These are phyloP conservation scores for Ramaria sp. DNA, from an alignment of 768 basidiomycete species.

Conservation along the genomic window DNA sequence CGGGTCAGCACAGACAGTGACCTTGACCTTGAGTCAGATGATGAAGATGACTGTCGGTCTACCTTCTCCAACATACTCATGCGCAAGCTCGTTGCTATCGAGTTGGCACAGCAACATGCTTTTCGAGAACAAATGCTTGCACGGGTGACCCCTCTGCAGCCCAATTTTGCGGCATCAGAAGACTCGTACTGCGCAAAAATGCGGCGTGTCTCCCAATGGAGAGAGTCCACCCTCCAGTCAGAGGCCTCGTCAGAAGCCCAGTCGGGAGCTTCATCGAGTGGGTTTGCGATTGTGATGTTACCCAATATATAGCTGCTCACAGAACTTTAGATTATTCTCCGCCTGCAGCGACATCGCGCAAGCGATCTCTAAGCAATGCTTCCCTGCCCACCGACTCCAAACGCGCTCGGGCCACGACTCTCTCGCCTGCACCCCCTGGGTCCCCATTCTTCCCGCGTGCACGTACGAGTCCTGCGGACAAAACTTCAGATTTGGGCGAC, in stretches of 20 bases:
- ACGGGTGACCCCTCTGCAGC: neutral
- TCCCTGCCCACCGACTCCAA: neutral
- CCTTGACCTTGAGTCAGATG: constrained; percentile 8
- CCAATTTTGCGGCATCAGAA: neutral
- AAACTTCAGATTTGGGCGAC: neutral
- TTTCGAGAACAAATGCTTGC: constrained; percentile 25
- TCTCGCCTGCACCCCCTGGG: constrained; percentile 1
- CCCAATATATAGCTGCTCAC: neutral
- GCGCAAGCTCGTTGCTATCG: constrained; percentile 10
- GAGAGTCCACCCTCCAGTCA: neutral
- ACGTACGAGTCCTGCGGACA: neutral
- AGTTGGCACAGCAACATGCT: constrained; percentile 27
- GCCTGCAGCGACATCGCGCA: constrained; percentile 1
- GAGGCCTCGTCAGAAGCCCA: constrained; percentile 1
- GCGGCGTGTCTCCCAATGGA: constrained; percentile 5
- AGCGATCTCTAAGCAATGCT: constrained; percentile 7
- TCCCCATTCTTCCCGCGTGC: constrained; percentile 5
- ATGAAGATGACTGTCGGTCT: constrained; percentile 14
- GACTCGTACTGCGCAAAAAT: constrained; percentile 9
- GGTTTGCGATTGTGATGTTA: neutral
- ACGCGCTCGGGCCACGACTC: constrained; percentile 1
- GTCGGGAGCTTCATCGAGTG: neutral
- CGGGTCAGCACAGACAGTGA: constrained; percentile 14
- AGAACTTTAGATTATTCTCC: constrained; percentile 1
- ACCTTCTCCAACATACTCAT: constrained; percentile 6